Evolutionary conservation across 1,284 basidiomycete genomes (phyloP), one percentile per base, ranked within the genome.

Genomic region (Rhodotorula sp.): DNA sequence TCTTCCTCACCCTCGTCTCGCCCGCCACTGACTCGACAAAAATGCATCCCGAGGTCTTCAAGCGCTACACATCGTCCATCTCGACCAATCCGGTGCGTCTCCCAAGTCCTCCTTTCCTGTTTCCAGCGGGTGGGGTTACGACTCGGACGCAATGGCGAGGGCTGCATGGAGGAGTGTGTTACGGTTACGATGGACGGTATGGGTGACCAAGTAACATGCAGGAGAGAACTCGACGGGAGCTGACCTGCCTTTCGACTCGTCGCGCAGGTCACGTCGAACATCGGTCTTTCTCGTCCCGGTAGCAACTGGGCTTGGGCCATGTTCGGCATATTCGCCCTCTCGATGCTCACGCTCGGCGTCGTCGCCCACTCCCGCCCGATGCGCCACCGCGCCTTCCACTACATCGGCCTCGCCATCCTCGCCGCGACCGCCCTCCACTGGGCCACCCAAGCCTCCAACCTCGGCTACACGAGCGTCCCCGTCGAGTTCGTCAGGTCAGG

Each of bases 401-500:
- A 56, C 59, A 17, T 60, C 58, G 64, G 19, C 29, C 22, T 66
- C n/a, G 64, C 53, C 27, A 19, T 60, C 32, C 48, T 60, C 46
- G 46, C 47, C 34, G 55, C 51, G 2, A 66, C 52, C 11, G 27
- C 52, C 10, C 27, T 60, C 27, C 8, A 20, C 27, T 60, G 55
- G 34, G 53, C 46, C 32, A 9, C 11, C 0, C 15, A 56, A 27
- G 64, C 64, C 2, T 29, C 29, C 46, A 55, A 66, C 29, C 47
- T 66, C 52, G 59, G 32, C 1, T 66, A 59, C 46, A 55, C 64
- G 32, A 34, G 34, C 5, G 46, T 66, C 2, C 27, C 64, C 19
- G 64, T 64, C 56, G 62, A 64, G 56, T 64, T 44, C 29, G 22
- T 64, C 39, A 11, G 63, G 11, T 27, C 34, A 17, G 64, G 64